Base-by-base conservation (phyloP, 2,329 filamentous ascomycete species). In the Cordyceps cicadae region DNA sequence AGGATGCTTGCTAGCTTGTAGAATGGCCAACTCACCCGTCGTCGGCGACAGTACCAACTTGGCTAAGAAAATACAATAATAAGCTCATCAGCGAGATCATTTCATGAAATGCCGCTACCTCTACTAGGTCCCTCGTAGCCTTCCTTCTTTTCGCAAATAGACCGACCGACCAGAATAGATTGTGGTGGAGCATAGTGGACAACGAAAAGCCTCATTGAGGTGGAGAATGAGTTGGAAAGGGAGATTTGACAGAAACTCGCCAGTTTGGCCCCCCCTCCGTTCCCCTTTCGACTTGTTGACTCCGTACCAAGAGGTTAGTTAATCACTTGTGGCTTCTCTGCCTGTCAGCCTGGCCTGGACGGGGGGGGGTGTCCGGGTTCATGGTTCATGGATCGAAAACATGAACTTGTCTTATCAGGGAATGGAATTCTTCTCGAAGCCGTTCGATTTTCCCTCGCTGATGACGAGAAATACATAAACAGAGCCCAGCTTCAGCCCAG, bases 281-380 rank as follows among this genome's bases (percentile, higher is more conserved):
- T 19, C 11, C 50, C 32, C 14, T 46, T 4, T 54, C 14, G 3
- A 37, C 49, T 9, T 52, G 15, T 17, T 39, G 19, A 8, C 39
- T 45, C 41, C 54, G 21, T 50, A 57, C 24, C 24, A 24, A 24
- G 24, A 24, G 54, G 39, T 49, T 29, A 29, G 29, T 29, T 57
- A 19, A 57, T 57, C 55, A 58, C 46, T 58, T 51, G 54, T 48
- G 54, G 54, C 43, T 43, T 43, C 43, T 12, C 21, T 11, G 19
- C 5, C 21, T 24, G 24, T 24, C 3, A 7, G 12, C 9, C 51
- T 41, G n/a, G n/a, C n/a, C n/a, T n/a, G n/a, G n/a, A n/a, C n/a
- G n/a, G n/a, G n/a, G n/a, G n/a, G n/a, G n/a, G n/a, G n/a, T n/a
- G n/a, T n/a, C n/a, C n/a, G n/a, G n/a, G n/a, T n/a, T n/a, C 24